Conservation (phyloP, 164 flowering plant species). For the Vitis vinifera region DNA sequence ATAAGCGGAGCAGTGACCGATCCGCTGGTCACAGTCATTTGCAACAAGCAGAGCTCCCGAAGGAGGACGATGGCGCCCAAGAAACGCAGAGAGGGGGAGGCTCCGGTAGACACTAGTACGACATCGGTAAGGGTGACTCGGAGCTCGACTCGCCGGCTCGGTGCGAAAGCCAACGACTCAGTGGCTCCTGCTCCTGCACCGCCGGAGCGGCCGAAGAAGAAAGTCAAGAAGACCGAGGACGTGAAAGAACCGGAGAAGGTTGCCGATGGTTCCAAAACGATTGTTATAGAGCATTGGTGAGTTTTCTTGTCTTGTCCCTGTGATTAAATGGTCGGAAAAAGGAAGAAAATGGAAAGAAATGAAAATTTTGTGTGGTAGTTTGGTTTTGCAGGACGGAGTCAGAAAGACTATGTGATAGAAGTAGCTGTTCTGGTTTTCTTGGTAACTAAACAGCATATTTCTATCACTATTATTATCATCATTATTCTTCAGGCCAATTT, state of each 20-base stretch:
- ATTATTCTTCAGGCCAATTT: no score
- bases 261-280: slow-evolving; percentile 12
- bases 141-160: slow-evolving; percentile 6
- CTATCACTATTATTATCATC: no score
- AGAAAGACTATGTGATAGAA: no score
- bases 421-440: no score
- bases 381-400: no score
- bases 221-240: slow-evolving; percentile 11
- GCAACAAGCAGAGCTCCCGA: no score
- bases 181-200: background rate
- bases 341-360: background rate
- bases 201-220: slow-evolving; percentile 7
- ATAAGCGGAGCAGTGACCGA: no score
- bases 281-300: slow-evolving; percentile 44
- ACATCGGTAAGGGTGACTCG: slow-evolving; percentile 7
- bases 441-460: no score
- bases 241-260: background rate
- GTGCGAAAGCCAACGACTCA: background rate
- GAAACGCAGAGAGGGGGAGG: slow-evolving; percentile 13
- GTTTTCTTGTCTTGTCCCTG: background rate
- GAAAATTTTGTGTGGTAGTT: background rate
- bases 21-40: no score
- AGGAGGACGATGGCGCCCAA: slow-evolving; percentile 25
- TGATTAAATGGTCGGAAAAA: background rate
- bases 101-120: background rate